phyloP scores from a whole-genome alignment of 2,329 filamentous ascomycete species.

The Aureobasidium zeae region DNA sequence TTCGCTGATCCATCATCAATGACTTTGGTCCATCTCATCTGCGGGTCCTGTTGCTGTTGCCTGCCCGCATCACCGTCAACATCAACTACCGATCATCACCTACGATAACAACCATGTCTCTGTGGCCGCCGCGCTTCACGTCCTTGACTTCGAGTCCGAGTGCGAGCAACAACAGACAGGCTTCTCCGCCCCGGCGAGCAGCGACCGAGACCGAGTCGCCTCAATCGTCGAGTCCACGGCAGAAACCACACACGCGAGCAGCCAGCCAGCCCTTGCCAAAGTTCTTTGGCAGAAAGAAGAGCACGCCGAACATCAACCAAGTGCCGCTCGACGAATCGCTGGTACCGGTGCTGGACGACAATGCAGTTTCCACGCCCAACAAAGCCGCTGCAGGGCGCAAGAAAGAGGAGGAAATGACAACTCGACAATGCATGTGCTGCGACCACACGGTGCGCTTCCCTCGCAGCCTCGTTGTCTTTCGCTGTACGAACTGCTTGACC shows the following conservation, averaged over 20 bases:
- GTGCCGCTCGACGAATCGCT: slow-evolving; percentile 33
- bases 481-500: slow-evolving; percentile 74
- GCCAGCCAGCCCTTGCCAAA: slow-evolving; percentile 68
- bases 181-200: not conserved
- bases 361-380: slow-evolving; percentile 20
- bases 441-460: slow-evolving; percentile 74
- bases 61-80: not conserved
- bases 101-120: slow-evolving; percentile 20
- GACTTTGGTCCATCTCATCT: too few species aligned
- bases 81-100: too few species aligned
- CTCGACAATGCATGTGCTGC: slow-evolving; percentile 78
- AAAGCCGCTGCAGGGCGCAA: slow-evolving; percentile 26
- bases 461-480: slow-evolving; percentile 60
- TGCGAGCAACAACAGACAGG: not conserved
- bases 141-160: slow-evolving; percentile 2
- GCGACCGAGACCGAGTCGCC: not conserved
- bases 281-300: slow-evolving; percentile 52
- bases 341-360: slow-evolving; percentile 28
- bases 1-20: too few species aligned
- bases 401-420: slow-evolving; percentile 47
- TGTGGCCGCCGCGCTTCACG: slow-evolving; percentile 20
- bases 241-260: slow-evolving; percentile 10
- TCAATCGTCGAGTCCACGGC: slow-evolving; percentile 10
- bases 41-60: too few species aligned
- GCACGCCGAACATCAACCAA: slow-evolving; percentile 27